Conservation (phyloP, 768 basidiomycete genomes). For the Infundibulicybe gibba region DNA sequence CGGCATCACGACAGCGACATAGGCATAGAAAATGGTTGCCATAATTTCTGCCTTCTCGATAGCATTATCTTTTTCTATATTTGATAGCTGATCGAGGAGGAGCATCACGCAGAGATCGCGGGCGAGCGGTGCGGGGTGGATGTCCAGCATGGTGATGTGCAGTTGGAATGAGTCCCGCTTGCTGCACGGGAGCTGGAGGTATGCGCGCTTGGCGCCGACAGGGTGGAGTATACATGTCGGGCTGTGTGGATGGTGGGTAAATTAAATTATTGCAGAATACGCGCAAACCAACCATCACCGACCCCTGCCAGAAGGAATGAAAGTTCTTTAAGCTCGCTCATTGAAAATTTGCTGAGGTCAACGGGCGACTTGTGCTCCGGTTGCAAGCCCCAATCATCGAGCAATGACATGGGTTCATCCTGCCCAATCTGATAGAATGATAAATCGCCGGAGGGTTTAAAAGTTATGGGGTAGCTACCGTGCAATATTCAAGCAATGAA, state of each 20-base stretch:
- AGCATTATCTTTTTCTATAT: constrained; percentile 2
- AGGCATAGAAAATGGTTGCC: constrained; percentile 20
- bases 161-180: constrained; percentile 11
- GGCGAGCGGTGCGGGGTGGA: constrained; percentile 18
- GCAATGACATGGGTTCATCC: constrained; percentile 21
- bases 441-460: neutral
- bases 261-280: neutral
- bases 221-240: constrained; percentile 20
- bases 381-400: constrained; percentile 17
- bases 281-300: constrained; percentile 16
- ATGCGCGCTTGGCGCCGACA: constrained; percentile 16
- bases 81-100: constrained; percentile 15
- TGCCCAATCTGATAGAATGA: constrained; percentile 12
- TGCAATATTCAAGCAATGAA: too few relatives aligned
- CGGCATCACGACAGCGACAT: constrained; percentile 15
- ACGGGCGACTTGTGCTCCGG: constrained; percentile 14
- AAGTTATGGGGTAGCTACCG: too few relatives aligned
- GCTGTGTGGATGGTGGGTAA: constrained; percentile 2
- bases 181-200: constrained; percentile 10
- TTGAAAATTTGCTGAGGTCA: constrained; percentile 10
- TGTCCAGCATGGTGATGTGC: constrained; percentile 21
- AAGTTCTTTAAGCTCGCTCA: constrained; percentile 10
- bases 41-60: constrained; percentile 11
- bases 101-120: constrained; percentile 16
- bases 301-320: constrained; percentile 22